Evolutionary conservation across 305 asterid species (phyloP).

Genomic region (Fraxinus platypoda): DNA sequence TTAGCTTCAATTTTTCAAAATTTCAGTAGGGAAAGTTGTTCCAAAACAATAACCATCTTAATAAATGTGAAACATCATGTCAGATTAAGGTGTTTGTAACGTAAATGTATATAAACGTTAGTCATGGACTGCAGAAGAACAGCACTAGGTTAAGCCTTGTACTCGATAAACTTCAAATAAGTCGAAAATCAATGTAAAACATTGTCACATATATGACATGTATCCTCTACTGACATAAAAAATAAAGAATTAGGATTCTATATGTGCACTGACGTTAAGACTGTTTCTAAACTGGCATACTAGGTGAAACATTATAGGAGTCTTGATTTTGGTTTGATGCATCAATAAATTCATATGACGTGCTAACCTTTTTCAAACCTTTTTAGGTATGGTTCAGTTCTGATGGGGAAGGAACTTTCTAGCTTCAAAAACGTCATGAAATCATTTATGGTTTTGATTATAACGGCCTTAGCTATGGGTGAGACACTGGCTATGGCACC

Average conservation of each 20-base stretch:
- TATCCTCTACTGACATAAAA: neutral
- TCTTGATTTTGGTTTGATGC: neutral
- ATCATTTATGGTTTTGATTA: slow-evolving; percentile 87
- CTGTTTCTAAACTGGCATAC: neutral
- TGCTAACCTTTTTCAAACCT: neutral
- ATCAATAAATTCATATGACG: neutral
- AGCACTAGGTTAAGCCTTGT: neutral
- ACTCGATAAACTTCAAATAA: neutral
- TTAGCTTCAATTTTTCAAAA: neutral
- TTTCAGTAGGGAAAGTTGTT: slow-evolving; percentile 5
- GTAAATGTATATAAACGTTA: neutral
- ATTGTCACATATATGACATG: neutral
- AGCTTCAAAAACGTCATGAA: slow-evolving; percentile 88
- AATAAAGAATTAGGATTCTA: neutral
- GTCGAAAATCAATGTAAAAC: neutral
- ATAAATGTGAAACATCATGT: neutral
- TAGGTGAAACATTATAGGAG: neutral
- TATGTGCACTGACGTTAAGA: neutral
- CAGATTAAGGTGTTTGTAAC: neutral
- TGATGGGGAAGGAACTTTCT: slow-evolving; percentile 83
- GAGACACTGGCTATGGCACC: slow-evolving; percentile 99
- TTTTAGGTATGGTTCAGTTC: slow-evolving; percentile 81
- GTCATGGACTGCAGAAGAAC: neutral
- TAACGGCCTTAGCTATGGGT: slow-evolving; percentile 93
- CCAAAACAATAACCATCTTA: neutral